These are phyloP conservation scores for Clavariopsis aquatica DNA, from an alignment of 495 filamentous ascomycete genomes.

Conservation along the genomic window DNA sequence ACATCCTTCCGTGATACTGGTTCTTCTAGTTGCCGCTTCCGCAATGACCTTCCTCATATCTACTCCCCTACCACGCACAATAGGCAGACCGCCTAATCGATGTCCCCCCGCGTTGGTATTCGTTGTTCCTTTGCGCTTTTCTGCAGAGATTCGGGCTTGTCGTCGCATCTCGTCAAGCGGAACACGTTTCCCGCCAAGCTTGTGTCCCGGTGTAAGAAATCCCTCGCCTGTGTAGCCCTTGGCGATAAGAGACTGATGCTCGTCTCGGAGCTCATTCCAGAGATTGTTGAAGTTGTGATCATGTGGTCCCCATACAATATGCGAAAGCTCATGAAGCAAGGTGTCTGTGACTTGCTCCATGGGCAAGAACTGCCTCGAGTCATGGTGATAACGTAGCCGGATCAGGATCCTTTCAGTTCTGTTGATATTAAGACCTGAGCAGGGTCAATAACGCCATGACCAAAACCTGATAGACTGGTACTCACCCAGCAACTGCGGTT, in stretches of 20 bases:
- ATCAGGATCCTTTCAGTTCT: slow-evolving; percentile 77
- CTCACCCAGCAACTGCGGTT: slow-evolving; percentile 72
- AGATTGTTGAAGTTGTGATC: slow-evolving; percentile 78
- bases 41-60: slow-evolving; percentile 77
- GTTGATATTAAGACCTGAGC: slow-evolving; percentile 71
- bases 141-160: slow-evolving; percentile 72
- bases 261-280: slow-evolving; percentile 85
- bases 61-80: slow-evolving; percentile 54
- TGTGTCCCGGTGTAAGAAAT: slow-evolving; percentile 74
- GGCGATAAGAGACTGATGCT: slow-evolving; percentile 68
- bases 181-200: slow-evolving; percentile 68
- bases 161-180: slow-evolving; percentile 75
- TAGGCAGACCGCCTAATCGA: slow-evolving; percentile 68
- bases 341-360: slow-evolving; percentile 81
- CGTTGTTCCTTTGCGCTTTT: slow-evolving; percentile 61
- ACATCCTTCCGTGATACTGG: slow-evolving; percentile 67
- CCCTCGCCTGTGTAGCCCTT: slow-evolving; percentile 94
- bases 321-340: slow-evolving; percentile 94
- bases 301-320: slow-evolving; percentile 82
- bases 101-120: slow-evolving; percentile 60
- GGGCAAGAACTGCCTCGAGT: slow-evolving; percentile 76
- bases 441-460: not conserved
- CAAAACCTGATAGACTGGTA: not conserved
- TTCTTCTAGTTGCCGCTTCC: slow-evolving; percentile 69
- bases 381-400: slow-evolving; percentile 74